Conservation (phyloP, 805 yeast genomes). For the Candida cerambycidarum region DNA sequence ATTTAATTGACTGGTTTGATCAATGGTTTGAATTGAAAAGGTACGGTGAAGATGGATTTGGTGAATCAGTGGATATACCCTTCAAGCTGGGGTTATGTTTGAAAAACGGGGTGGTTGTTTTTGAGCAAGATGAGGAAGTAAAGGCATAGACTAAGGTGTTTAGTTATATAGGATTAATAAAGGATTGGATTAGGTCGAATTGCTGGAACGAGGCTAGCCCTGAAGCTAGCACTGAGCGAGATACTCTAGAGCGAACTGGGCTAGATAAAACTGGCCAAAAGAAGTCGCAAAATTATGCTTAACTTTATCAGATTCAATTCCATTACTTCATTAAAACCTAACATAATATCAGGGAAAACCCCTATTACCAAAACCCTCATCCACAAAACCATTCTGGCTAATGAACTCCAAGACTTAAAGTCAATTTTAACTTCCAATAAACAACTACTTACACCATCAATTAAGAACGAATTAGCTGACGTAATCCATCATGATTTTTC, state of each 20-base stretch:
- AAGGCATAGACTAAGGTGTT: neutral
- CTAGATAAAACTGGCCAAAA: too few species aligned
- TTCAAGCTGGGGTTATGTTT: constrained; percentile 7
- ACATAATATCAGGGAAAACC: constrained; percentile 9
- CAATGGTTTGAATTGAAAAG: constrained; percentile 62
- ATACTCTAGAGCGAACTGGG: too few species aligned
- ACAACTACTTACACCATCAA: constrained; percentile 7
- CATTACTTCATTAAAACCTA: constrained; percentile 8
- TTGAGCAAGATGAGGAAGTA: constrained; percentile 4
- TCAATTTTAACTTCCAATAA: constrained; percentile 13
- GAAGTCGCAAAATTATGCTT: constrained; percentile 8
- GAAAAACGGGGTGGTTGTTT: constrained; percentile 5
- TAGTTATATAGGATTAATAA: too few species aligned
- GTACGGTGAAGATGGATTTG: constrained; percentile 70
- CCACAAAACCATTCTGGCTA: constrained; percentile 11
- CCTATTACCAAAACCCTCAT: constrained; percentile 10
- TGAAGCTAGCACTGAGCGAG: too few species aligned
- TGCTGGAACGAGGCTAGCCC: too few species aligned
- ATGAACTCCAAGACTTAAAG: constrained; percentile 15
- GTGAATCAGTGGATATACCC: constrained; percentile 43
- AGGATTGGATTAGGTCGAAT: too few species aligned
- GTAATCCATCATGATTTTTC: constrained; percentile 27
- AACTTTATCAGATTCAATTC: constrained; percentile 13
- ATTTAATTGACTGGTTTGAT: constrained; percentile 84
- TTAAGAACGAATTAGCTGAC: constrained; percentile 18